phyloP scores from a whole-genome alignment of 495 filamentous ascomycete genomes.

The Penicillium paradoxum region DNA sequence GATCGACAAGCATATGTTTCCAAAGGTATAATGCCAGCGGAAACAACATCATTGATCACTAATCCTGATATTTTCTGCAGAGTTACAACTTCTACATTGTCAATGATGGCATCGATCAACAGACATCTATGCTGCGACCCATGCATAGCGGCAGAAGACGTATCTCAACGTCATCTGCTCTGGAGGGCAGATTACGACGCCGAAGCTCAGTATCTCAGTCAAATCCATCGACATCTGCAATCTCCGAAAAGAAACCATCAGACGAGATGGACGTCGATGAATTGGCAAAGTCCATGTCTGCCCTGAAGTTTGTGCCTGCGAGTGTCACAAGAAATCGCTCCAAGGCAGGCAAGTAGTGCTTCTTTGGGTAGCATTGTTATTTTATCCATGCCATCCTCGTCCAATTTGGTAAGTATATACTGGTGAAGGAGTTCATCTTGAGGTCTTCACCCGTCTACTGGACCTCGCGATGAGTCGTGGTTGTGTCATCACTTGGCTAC shows the following conservation, averaged over 20 bases:
- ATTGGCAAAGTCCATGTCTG: constrained; percentile 74
- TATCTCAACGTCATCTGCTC: constrained; percentile 39
- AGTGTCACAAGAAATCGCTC: constrained; percentile 49
- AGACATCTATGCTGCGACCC: constrained; percentile 66
- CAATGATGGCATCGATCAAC: constrained; percentile 80
- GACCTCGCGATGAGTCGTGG: too few species aligned
- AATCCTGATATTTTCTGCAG: constrained; percentile 22
- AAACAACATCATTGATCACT: background rate
- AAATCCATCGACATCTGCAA: constrained; percentile 2
- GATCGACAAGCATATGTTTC: constrained; percentile 93
- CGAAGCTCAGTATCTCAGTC: constrained; percentile 34
- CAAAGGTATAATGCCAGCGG: constrained; percentile 45
- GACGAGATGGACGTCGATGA: constrained; percentile 63
- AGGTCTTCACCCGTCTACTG: too few species aligned
- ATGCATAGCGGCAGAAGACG: constrained; percentile 42
- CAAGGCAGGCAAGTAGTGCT: constrained; percentile 9
- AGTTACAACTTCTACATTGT: constrained; percentile 89
- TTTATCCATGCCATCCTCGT: background rate
- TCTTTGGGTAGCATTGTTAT: background rate
- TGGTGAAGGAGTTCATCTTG: too few species aligned
- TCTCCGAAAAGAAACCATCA: background rate
- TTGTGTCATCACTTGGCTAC: too few species aligned
- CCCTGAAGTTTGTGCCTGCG: constrained; percentile 73
- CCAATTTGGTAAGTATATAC: too few species aligned
- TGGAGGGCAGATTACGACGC: constrained; percentile 37